Conservation (phyloP, 306 rosid species). For the Cyamopsis tetragonoloba region DNA sequence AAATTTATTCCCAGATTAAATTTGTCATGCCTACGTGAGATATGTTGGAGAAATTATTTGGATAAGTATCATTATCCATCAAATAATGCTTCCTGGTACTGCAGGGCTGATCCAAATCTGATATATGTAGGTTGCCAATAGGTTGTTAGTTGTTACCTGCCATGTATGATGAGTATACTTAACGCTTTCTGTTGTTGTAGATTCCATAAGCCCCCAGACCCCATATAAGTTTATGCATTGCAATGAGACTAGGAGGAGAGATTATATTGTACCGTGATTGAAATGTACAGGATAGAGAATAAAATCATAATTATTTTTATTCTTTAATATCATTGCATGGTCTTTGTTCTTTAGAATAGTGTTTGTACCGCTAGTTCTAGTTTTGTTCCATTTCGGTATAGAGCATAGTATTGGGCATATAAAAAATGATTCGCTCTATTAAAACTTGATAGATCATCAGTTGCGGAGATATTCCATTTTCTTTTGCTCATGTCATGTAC, state of each 20-base stretch:
- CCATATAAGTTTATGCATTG: not conserved
- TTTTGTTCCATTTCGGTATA: not conserved
- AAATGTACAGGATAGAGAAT: conserved; percentile 36
- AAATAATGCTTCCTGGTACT: not conserved
- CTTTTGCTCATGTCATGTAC: too few relatives aligned
- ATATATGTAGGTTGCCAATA: not conserved
- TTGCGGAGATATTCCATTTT: not conserved
- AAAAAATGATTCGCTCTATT: not conserved
- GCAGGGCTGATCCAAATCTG: not conserved
- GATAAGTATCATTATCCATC: conserved; percentile 3
- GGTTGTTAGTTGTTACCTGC: conserved; percentile 20
- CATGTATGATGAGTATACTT: not conserved
- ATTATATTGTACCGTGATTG: conserved; percentile 15
- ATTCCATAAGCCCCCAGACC: not conserved
- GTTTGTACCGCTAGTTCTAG: not conserved
- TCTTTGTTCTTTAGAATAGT: not conserved
- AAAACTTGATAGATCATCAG: not conserved
- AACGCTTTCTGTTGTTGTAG: conserved; percentile 26
- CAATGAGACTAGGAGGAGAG: not conserved
- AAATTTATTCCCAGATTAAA: not conserved
- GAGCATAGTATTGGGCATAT: not conserved
- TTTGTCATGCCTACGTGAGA: not conserved
- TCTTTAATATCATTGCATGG: conserved; percentile 6
- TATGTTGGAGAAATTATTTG: conserved; percentile 3
- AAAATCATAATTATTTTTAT: conserved; percentile 18